Evolutionary conservation across 352 stramenopile genomes (phyloP).

Genomic region (Phytophthora niederhauseri): DNA sequence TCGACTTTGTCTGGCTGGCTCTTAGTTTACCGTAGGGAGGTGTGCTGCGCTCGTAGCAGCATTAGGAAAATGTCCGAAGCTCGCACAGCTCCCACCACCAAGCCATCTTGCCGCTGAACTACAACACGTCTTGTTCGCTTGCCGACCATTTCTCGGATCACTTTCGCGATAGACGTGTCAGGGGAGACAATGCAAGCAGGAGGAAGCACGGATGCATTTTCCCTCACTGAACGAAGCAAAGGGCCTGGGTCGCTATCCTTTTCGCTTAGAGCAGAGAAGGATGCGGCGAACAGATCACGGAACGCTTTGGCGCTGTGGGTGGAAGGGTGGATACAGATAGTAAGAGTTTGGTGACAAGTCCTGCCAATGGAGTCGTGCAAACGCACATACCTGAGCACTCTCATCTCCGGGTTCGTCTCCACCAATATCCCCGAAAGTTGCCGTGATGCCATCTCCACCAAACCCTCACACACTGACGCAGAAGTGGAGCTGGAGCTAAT

Average conservation of each 20-base stretch:
- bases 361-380: not conserved
- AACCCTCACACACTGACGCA: conserved; percentile 40
- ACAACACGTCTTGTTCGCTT: conserved; percentile 40
- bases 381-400: conserved; percentile 24
- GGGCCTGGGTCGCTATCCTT: conserved; percentile 24
- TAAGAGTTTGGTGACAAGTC: not conserved
- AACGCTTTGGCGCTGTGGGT: conserved; percentile 26
- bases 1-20: too few species aligned
- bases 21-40: not conserved
- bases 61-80: conserved; percentile 52
- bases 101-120: conserved; percentile 31
- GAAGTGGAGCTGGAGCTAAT: conserved; percentile 18
- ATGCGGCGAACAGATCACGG: conserved; percentile 38
- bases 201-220: conserved; percentile 21
- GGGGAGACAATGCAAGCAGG: conserved; percentile 22
- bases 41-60: not conserved
- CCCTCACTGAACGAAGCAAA: conserved; percentile 38
- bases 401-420: conserved; percentile 18
- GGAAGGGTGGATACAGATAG: not conserved
- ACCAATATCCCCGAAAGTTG: conserved; percentile 40
- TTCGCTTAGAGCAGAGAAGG: conserved; percentile 19
- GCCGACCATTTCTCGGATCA: conserved; percentile 53
- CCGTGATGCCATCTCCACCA: conserved; percentile 41
- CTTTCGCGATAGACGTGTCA: conserved; percentile 50
- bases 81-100: conserved; percentile 45